phyloP scores from a whole-genome alignment of 1,284 basidiomycete species.

The Apiotrichum brassicae region DNA sequence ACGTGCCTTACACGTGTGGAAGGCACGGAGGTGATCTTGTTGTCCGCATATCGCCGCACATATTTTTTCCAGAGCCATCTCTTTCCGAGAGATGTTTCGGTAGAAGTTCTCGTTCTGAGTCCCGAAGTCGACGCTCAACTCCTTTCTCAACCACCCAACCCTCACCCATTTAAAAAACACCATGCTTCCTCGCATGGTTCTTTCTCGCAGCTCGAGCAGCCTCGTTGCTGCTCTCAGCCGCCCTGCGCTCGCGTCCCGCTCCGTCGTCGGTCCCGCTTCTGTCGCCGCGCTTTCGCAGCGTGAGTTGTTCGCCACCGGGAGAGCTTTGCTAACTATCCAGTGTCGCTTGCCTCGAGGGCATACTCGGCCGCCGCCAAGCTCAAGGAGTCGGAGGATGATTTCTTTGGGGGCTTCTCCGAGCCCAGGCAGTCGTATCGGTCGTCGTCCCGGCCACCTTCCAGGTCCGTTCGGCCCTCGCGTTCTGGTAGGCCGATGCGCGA shows the following conservation, averaged over 20 bases:
- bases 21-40: too few relatives aligned
- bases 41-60: too few relatives aligned
- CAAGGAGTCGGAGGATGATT: constrained; percentile 14
- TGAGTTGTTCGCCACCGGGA: not conserved
- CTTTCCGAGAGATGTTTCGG: too few relatives aligned
- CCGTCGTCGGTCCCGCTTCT: not conserved
- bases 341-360: not conserved
- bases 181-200: constrained; percentile 3
- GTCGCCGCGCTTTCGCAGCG: not conserved
- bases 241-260: not conserved
- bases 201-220: not conserved
- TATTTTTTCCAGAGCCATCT: too few relatives aligned
- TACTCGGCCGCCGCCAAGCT: constrained; percentile 17
- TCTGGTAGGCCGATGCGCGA: not conserved
- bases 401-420: constrained; percentile 3
- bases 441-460: too few relatives aligned
- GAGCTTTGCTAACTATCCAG: not conserved
- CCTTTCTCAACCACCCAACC: not conserved
- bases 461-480: too few relatives aligned
- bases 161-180: not conserved
- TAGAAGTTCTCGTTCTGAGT: too few relatives aligned
- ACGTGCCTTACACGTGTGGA: too few relatives aligned
- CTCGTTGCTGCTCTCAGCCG: not conserved
- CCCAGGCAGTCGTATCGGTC: too few relatives aligned
- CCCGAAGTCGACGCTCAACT: too few relatives aligned